These are phyloP conservation scores for Chimonanthus praecox DNA, from an alignment of 164 flowering plant species.

Conservation along the genomic window DNA sequence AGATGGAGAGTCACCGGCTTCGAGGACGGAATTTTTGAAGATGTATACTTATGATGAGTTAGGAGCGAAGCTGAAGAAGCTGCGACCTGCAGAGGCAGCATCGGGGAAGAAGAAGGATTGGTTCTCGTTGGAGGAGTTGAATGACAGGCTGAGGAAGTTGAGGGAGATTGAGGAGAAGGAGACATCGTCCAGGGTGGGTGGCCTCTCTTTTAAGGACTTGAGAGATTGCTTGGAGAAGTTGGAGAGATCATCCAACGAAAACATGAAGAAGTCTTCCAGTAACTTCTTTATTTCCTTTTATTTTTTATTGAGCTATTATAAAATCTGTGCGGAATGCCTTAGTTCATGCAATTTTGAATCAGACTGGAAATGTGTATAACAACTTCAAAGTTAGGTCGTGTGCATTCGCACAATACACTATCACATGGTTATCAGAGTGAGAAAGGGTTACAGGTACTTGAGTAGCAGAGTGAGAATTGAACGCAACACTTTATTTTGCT, in stretches of 20 bases:
- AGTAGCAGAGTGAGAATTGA: too few species aligned
- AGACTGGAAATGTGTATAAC: too few species aligned
- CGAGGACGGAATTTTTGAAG: constrained; percentile 38
- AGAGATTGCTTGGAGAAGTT: background rate
- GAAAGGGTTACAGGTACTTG: too few species aligned
- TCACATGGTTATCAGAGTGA: too few species aligned
- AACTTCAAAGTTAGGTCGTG: too few species aligned
- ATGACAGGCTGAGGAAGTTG: constrained; percentile 16
- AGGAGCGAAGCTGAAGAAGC: constrained; percentile 53
- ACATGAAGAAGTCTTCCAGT: background rate
- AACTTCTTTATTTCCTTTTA: background rate
- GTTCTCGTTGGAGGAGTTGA: constrained; percentile 61
- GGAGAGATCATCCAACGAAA: background rate
- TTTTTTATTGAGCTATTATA: too few species aligned
- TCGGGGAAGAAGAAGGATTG: constrained; percentile 22
- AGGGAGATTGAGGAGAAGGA: constrained; percentile 19
- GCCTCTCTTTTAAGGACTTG: constrained; percentile 25
- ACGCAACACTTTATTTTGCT: too few species aligned
- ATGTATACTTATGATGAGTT: constrained; percentile 38
- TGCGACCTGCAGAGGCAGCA: constrained; percentile 39
- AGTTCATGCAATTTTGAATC: too few species aligned
- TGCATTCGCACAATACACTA: too few species aligned
- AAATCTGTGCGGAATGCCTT: too few species aligned
- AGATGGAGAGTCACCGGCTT: constrained; percentile 9
- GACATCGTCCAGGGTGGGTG: constrained; percentile 17